Conservation (phyloP, 805 yeast genomes). For the Candida parachauliodes region DNA sequence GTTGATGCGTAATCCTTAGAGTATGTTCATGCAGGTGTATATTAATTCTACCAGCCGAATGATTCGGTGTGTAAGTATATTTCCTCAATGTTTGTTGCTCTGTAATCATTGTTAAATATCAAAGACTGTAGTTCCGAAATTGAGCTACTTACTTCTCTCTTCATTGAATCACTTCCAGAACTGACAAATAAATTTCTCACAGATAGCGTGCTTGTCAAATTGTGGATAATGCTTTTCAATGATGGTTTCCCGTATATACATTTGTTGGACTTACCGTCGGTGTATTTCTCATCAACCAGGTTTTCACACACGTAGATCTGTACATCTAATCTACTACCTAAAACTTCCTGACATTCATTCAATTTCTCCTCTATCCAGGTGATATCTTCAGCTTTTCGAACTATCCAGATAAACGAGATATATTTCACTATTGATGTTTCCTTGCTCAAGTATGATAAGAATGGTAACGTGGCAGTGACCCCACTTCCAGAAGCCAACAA, state of each 20-base stretch:
- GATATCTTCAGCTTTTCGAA: constrained; percentile 28
- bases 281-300: constrained; percentile 3
- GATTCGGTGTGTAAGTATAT: constrained; percentile 50
- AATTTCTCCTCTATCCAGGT: constrained; percentile 41
- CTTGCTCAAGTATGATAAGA: constrained; percentile 24
- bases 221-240: constrained; percentile 15
- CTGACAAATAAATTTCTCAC: constrained; percentile 39
- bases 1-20: neutral
- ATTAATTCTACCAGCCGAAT: constrained; percentile 51
- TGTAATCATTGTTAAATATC: constrained; percentile 26
- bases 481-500: constrained; percentile 51
- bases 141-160: constrained; percentile 32
- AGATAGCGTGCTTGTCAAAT: constrained; percentile 13
- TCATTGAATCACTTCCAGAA: constrained; percentile 45
- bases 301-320: constrained; percentile 20
- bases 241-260: constrained; percentile 21
- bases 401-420: constrained; percentile 45
- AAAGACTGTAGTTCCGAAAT: constrained; percentile 39
- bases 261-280: constrained; percentile 3
- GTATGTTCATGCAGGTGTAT: constrained; percentile 3
- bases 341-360: constrained; percentile 20
- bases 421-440: constrained; percentile 12
- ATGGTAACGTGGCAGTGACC: constrained; percentile 48
- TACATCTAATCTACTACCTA: constrained; percentile 24
- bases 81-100: constrained; percentile 32